These are phyloP conservation scores for Rhodotorula toruloides DNA, from an alignment of 768 basidiomycete genomes.

Conservation along the genomic window DNA sequence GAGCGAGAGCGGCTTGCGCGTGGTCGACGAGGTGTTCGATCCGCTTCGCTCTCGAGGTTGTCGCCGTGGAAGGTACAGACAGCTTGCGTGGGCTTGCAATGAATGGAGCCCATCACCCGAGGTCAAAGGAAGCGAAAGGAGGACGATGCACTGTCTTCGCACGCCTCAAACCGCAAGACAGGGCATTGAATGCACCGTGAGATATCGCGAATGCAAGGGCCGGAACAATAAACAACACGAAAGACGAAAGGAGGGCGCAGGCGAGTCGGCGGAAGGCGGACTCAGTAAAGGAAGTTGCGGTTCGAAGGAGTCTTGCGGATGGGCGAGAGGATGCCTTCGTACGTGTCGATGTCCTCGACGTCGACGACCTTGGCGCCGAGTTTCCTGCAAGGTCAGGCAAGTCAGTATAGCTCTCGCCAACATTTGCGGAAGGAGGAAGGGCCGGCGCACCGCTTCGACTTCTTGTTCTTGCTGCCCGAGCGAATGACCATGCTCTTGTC, in stretches of 20 bases:
- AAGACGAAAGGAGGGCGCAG: background rate
- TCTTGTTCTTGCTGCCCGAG: slow-evolving; percentile 16
- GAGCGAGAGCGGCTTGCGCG: background rate
- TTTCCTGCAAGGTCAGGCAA: slow-evolving; percentile 11
- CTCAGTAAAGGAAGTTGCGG: slow-evolving; percentile 1
- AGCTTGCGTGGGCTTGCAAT: too few relatives aligned
- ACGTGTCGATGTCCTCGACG: slow-evolving; percentile 23
- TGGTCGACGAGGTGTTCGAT: background rate
- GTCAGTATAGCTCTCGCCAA: too few relatives aligned
- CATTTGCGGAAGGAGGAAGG: too few relatives aligned
- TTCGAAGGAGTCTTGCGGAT: background rate
- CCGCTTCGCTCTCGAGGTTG: too few relatives aligned
- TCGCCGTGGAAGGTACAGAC: too few relatives aligned
- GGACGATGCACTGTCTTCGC: too few relatives aligned
- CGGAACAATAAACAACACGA: background rate
- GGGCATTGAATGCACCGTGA: background rate
- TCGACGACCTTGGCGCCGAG: slow-evolving; percentile 26
- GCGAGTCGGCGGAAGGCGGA: background rate
- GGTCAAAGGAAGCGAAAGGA: too few relatives aligned
- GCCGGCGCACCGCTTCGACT: slow-evolving; percentile 18
- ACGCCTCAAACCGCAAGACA: too few relatives aligned
- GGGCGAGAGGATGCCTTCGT: slow-evolving; percentile 16
- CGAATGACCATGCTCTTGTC: slow-evolving; percentile 29
- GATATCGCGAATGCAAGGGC: background rate
- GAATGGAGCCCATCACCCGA: too few relatives aligned